Evolutionary conservation across 164 flowering plant genomes (phyloP), one percentile per base, ranked within the genome.

Genomic region (Magnolia changhungtana): DNA sequence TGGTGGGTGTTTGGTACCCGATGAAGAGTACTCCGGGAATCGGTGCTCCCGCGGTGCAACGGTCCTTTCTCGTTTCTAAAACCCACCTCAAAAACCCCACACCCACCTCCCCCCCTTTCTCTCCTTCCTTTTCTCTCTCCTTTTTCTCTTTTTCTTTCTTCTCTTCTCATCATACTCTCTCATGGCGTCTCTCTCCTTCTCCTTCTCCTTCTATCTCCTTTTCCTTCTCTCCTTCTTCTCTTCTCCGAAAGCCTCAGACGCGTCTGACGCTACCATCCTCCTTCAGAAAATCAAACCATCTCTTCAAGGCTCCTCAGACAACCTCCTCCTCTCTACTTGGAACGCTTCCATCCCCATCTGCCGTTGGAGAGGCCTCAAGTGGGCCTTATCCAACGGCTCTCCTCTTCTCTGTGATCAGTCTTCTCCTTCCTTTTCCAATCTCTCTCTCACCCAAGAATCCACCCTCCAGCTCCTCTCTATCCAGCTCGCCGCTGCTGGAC

Each of bases 291-390:
- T 96, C 83, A 96, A 91, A 77, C 79, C 92, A 58, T 86, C 97
- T 27, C 83, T 96, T 0, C 88, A 87, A 81, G 98, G 98, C 7
- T 72, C 76, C 74, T 11, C 84, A 37, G 89, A 88, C 18, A 94
- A 89, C 77, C 75, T 92, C 7, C 84, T 91, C 1, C 82, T 94
- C 5, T 85, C 90, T 50, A 86, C 99, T 63, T 96, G 99, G 99
- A 92, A 92, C 87, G 59, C 84, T 19, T 85, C 93, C 45, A 74
- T 86, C 0, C 99, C 99, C 37, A 84, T 96, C 20, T 96, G 99
- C 75, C 97, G 91, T 68, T 96, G 99, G 99, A 79, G 90, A 75
- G 99, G 99, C 8, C 88, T 94, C 21, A 83, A 87, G 79, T 96
- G 97, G 98, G 90, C 84, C 14, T 87, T 87, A 89, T 75, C 88